Conservation (phyloP, 805 yeast genomes). For the Spathaspora gorwiae region DNA sequence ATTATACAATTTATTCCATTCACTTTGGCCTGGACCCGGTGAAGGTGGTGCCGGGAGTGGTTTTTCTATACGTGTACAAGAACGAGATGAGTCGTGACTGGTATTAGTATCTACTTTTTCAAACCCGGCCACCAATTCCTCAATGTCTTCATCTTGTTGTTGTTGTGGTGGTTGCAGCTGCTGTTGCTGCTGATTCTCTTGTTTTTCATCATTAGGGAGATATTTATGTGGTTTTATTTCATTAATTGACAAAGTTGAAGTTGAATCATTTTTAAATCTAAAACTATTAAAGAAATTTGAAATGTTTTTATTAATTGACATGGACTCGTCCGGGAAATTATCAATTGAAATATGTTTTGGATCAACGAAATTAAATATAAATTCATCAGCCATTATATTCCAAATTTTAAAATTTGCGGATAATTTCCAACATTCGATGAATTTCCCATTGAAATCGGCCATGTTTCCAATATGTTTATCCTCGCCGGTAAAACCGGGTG, state of each 20-base stretch:
- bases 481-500: slow-evolving; percentile 37
- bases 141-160: neutral
- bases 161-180: neutral
- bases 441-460: slow-evolving; percentile 26
- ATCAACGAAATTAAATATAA: slow-evolving; percentile 38
- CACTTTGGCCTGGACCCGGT: neutral
- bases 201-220: slow-evolving; percentile 10
- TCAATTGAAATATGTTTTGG: slow-evolving; percentile 32
- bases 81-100: slow-evolving; percentile 24
- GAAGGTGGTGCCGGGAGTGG: neutral
- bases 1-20: slow-evolving; percentile 1
- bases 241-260: slow-evolving; percentile 8
- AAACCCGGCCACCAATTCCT: slow-evolving; percentile 4
- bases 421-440: slow-evolving; percentile 28
- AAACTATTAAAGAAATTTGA: slow-evolving; percentile 23
- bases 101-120: slow-evolving; percentile 23
- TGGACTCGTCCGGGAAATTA: neutral
- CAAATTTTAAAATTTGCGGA: slow-evolving; percentile 37
- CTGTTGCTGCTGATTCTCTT: neutral
- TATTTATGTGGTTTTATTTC: slow-evolving; percentile 20
- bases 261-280: slow-evolving; percentile 8
- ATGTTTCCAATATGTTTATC: slow-evolving; percentile 23
- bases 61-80: too few relatives aligned
- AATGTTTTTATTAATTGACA: slow-evolving; percentile 10
- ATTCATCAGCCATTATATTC: slow-evolving; percentile 39